These are phyloP conservation scores for Claviceps sp. DNA, from an alignment of 2,329 filamentous ascomycete species.

Conservation along the genomic window DNA sequence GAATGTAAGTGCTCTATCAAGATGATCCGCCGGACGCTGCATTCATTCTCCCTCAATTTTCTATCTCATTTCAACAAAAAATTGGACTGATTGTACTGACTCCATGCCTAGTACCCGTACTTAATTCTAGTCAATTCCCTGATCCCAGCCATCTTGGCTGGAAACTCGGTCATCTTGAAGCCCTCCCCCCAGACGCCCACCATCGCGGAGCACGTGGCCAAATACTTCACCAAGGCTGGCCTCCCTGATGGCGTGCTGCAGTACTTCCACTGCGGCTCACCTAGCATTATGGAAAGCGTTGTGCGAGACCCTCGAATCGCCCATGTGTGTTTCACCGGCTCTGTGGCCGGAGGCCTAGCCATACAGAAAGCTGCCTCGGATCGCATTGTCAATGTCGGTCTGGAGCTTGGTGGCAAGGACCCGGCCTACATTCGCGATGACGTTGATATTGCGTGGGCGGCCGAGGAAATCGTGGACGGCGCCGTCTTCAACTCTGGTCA, in stretches of 20 bases:
- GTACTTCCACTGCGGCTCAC: constrained; percentile 81
- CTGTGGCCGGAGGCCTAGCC: constrained; percentile 72
- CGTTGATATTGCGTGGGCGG: constrained; percentile 81
- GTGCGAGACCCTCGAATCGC: constrained; percentile 65
- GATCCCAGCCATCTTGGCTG: constrained; percentile 78
- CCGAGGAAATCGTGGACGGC: constrained; percentile 88
- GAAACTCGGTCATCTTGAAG: constrained; percentile 87
- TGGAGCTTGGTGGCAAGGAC: constrained; percentile 92
- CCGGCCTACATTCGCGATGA: constrained; percentile 79
- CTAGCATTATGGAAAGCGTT: constrained; percentile 61
- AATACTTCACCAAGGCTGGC: constrained; percentile 67
- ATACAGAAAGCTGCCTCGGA: constrained; percentile 77
- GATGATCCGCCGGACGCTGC: too few species aligned
- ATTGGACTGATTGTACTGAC: background rate
- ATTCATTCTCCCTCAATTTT: too few species aligned
- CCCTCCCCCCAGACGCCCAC: constrained; percentile 92
- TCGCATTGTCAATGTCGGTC: constrained; percentile 70
- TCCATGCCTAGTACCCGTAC: constrained; percentile 64
- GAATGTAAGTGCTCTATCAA: constrained; percentile 54
- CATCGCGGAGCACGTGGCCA: constrained; percentile 68
- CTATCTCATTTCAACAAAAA: background rate
- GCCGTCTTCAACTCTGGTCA: constrained; percentile 98
- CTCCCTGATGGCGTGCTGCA: constrained; percentile 75
- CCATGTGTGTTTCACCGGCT: constrained; percentile 86
- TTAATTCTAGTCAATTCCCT: constrained; percentile 86